Evolutionary conservation across 148 eudicot species (phyloP), one percentile per base, ranked within the genome.

Genomic region (Heliamphora exappendiculata): DNA sequence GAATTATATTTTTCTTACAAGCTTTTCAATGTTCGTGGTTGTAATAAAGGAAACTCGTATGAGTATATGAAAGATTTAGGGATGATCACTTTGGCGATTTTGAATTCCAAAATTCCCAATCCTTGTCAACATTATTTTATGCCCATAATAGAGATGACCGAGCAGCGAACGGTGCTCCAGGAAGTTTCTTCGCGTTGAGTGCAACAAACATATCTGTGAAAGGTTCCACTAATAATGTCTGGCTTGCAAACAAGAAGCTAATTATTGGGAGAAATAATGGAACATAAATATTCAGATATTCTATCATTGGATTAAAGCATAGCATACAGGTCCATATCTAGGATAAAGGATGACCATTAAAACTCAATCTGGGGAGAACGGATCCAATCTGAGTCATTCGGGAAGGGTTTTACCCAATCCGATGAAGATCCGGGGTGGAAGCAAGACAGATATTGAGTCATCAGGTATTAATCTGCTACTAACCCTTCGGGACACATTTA

Each of bases 181-280:
- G 89, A 51, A 89, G 84, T 72, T 84, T 84, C 47, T 80, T 83
- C 79, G 84, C 94, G 76, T 87, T 85, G 36, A 90, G 84, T 63
- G 86, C 84, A 74, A 88, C 78, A 74, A 89, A 68, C 88, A 88
- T 87, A 74, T 77, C 78, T 11, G 97, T 87, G 77, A 92, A 92
- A 68, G 92, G 97, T 82, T 90, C 92, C 82, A 90, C 85, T 82
- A 88, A 67, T 79, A 88, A 85, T 78, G 93, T 91, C 67, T 92
- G 90, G 24, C 31, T 74, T 66, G 76, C 70, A 59, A 45, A 73
- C 10, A 45, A 39, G 41, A 69, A 66, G 49, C 37, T 16, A 39
- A 28, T 58, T 29, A 75, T 70, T 59, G 49, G 34, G 26, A 26
- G 57, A 28, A 74, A 26, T 74, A 28, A 10, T 1, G 24, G 29